Percentiles rank a stretch among this genome's conserved stretches.
Conservation (phyloP, 768 basidiomycete genomes). For the Favolaschia claudopus region DNA sequence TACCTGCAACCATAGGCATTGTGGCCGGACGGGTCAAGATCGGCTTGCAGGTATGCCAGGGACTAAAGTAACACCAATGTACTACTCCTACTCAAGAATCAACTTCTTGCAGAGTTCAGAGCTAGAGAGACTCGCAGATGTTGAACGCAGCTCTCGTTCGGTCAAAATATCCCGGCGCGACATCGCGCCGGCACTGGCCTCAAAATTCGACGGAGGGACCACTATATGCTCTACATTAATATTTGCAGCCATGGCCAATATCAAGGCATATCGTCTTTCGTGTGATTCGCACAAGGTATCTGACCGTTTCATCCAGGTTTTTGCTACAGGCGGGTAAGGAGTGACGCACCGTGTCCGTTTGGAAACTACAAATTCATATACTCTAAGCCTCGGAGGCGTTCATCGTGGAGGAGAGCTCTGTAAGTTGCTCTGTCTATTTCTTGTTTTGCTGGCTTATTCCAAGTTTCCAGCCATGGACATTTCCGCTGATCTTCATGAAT, state of each 20-base stretch:
- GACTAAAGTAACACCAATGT: too few relatives aligned
- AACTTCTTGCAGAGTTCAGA: constrained; percentile 62
- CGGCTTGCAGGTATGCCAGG: too few relatives aligned
- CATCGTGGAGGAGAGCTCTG: constrained; percentile 63
- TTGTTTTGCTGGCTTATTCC: background rate
- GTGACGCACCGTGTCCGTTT: background rate
- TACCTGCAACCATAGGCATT: constrained; percentile 92
- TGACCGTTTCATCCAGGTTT: constrained; percentile 57
- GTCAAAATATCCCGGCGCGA: constrained; percentile 84
- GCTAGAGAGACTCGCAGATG: constrained; percentile 72
- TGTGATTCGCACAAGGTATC: background rate
- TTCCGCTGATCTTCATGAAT: constrained; percentile 92
- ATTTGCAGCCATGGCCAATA: constrained; percentile 82
- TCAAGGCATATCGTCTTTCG: constrained; percentile 63
- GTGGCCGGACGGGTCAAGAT: constrained; percentile 87
- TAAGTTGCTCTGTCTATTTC: constrained; percentile 26
- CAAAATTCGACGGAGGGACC: constrained; percentile 75
- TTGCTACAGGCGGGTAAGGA: constrained; percentile 89
- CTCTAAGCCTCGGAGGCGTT: constrained; percentile 82
- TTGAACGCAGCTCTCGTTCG: constrained; percentile 43
- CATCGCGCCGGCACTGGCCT: constrained; percentile 75
- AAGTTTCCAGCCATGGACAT: constrained; percentile 87
- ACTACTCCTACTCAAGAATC: too few relatives aligned
- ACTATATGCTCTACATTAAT: constrained; percentile 80
- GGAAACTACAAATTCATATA: background rate